A percentile compares a stretch with the other conserved stretches of the same genome.
These are phyloP conservation scores for Aspergillus latus DNA, from an alignment of 2,329 filamentous ascomycete species.

Conservation along the genomic window DNA sequence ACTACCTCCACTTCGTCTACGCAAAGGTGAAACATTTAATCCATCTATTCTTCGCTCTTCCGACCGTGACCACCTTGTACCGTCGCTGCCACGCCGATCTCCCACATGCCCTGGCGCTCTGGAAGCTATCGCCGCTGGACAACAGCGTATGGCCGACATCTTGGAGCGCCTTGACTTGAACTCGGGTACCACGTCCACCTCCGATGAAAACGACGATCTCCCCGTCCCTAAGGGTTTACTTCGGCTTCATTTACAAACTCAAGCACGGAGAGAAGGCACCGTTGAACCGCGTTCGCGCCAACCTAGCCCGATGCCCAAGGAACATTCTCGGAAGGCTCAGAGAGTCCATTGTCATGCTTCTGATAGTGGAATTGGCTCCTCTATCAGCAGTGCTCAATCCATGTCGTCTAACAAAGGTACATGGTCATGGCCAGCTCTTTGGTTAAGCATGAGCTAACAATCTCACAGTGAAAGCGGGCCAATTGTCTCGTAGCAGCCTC, in stretches of 20 bases:
- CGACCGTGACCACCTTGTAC: constrained; percentile 44
- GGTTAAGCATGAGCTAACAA: constrained; percentile 14
- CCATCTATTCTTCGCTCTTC: constrained; percentile 42
- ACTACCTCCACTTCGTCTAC: constrained; percentile 52
- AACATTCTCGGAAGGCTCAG: constrained; percentile 13
- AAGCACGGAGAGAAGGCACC: constrained; percentile 30
- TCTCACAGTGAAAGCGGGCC: constrained; percentile 25
- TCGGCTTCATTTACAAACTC: constrained; percentile 55
- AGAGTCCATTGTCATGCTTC: constrained; percentile 65
- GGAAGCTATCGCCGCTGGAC: constrained; percentile 68
- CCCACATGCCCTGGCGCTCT: constrained; percentile 58
- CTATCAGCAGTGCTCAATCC: constrained; percentile 62
- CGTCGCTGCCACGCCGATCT: constrained; percentile 61
- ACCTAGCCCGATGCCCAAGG: constrained; percentile 38
- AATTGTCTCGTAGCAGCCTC: constrained; percentile 23
- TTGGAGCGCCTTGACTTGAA: constrained; percentile 65
- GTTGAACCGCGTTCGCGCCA: constrained; percentile 25
- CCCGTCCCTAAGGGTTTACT: constrained; percentile 63
- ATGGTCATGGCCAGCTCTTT: constrained; percentile 3
- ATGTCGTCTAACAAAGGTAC: constrained; percentile 46
- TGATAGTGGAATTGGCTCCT: constrained; percentile 86
- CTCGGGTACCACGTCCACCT: constrained; percentile 48
- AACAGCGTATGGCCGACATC: constrained; percentile 67
- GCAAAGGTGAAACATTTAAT: constrained; percentile 68
- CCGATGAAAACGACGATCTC: constrained; percentile 55